Conservation (phyloP, 352 stramenopile genomes). For the Pythium apleroticum region DNA sequence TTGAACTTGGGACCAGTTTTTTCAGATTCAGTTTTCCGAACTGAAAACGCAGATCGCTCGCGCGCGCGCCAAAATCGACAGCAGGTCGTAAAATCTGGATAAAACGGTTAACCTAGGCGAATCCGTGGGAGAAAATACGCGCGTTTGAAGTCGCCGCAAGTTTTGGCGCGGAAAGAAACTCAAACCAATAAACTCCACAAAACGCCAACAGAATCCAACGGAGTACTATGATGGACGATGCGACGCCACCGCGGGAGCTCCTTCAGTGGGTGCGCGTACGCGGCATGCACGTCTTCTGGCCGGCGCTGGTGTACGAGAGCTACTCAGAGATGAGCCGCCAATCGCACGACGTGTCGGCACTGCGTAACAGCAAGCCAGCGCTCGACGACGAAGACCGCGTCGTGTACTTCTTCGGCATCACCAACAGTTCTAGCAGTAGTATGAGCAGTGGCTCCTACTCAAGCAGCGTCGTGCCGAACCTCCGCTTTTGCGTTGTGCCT, state of each 20-base stretch:
- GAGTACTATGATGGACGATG: conserved; percentile 1
- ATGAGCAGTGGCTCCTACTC: conserved; percentile 9
- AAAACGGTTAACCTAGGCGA: conserved; percentile 22
- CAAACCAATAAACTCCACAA: not conserved
- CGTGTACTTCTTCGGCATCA: conserved; percentile 82
- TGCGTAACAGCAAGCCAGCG: conserved; percentile 48
- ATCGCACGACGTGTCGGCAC: conserved; percentile 43
- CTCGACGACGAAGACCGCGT: conserved; percentile 70
- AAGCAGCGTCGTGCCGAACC: conserved; percentile 37
- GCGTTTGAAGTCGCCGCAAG: conserved; percentile 17
- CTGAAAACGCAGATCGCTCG: not conserved
- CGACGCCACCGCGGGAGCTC: conserved; percentile 2
- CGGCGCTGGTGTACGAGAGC: conserved; percentile 59
- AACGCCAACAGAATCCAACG: not conserved
- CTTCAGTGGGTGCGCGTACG: conserved; percentile 58
- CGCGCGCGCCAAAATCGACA: not conserved
- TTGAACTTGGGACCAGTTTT: not conserved
- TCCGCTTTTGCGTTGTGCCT: conserved; percentile 50
- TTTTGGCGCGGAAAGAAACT: conserved; percentile 4
- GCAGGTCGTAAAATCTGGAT: conserved; percentile 1
- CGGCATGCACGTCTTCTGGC: conserved; percentile 64
- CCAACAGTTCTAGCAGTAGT: conserved; percentile 34
- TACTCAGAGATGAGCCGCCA: conserved; percentile 51
- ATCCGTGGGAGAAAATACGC: not conserved
- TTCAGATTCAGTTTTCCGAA: not conserved